A percentile compares a stretch with the other conserved stretches of the same genome.
phyloP scores from a whole-genome alignment of 495 filamentous ascomycete species.

The Rusavskia elegans region DNA sequence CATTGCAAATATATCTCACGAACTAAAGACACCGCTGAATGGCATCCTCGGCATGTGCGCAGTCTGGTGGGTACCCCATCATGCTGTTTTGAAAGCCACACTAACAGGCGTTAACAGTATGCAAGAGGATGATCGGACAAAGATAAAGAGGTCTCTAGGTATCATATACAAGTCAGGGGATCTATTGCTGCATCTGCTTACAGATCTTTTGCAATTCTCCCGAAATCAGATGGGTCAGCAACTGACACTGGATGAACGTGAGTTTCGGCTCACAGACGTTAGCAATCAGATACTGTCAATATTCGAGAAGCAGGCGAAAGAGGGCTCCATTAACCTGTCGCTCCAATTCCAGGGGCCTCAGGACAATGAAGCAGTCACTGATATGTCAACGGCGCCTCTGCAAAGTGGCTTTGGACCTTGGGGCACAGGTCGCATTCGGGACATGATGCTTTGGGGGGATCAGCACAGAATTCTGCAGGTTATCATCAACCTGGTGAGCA shows the following conservation, averaged over 20 bases:
- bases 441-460: slow-evolving; percentile 77
- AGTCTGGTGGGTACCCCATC: slow-evolving; percentile 32
- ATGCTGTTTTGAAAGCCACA: neutral
- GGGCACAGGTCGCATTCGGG: slow-evolving; percentile 48
- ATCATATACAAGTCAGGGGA: slow-evolving; percentile 87
- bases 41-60: slow-evolving; percentile 89
- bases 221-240: slow-evolving; percentile 84
- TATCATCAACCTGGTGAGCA: slow-evolving; percentile 84
- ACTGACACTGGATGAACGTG: slow-evolving; percentile 64
- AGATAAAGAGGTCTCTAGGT: slow-evolving; percentile 66
- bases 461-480: slow-evolving; percentile 78
- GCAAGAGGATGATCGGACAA: slow-evolving; percentile 63
- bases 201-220: slow-evolving; percentile 79
- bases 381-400: slow-evolving; percentile 19
- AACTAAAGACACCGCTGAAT: slow-evolving; percentile 83
- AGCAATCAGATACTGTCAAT: slow-evolving; percentile 65
- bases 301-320: slow-evolving; percentile 76
- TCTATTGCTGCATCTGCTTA: slow-evolving; percentile 71
- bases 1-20: slow-evolving; percentile 91
- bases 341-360: slow-evolving; percentile 49
- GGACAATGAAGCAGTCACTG: slow-evolving; percentile 16
- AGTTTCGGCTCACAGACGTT: slow-evolving; percentile 69
- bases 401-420: slow-evolving; percentile 36
- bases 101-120: slow-evolving; percentile 25
- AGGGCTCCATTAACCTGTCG: slow-evolving; percentile 53